Base-by-base conservation (phyloP, 2,329 filamentous ascomycete species). In the Diaporthe longicolla region DNA sequence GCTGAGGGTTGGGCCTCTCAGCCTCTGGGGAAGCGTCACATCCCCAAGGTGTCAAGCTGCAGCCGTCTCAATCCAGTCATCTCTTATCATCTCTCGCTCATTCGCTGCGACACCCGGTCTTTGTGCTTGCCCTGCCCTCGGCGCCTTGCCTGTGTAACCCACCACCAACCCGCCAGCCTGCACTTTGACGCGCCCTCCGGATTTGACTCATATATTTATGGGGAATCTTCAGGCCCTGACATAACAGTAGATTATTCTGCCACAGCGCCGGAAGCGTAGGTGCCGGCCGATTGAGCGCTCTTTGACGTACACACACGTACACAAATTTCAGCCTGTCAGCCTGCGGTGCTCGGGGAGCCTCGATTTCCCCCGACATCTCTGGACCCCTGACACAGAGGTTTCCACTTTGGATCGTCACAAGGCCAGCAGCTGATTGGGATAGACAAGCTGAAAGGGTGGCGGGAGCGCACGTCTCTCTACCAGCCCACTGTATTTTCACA, bases 11-110 rank as follows among this genome's bases (percentile, higher is more conserved):
- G 37, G 32, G 48, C 63, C 17, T 54, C 48, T 54, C 45, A 15
- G 48, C 48, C n/a, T 54, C 48, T 21, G 63, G 48, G 21, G 21
- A 71, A 40, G 69, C 45, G 55, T 61, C 69, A 71, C 69, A 71
- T 26, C 54, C 35, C 35, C 29, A 40, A 29, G 50, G 26, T 55
- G 70, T 65, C 59, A 24, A 45, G 15, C 73, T 74, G 70, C 73
- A 74, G 24, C 24, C 50, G 70, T 71, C 70, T 52, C n/a, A 35
- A 74, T 74, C 59, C 26, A 69, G 73, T 24, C 26, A 69, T 72
- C 63, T 66, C 73, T 74, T 74, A 74, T 74, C 73, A 21, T 15
- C 35, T 45, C 32, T 50, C 70, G 59, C 70, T 72, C 26, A 74
- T 74, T 74, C 73, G 73, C 45, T 63, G 21, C 11, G 17, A 61